A percentile compares a stretch with the other conserved stretches of the same genome.
These are phyloP conservation scores for Cercospora zeae-maydis DNA, from an alignment of 2,329 filamentous ascomycete species.

Conservation along the genomic window DNA sequence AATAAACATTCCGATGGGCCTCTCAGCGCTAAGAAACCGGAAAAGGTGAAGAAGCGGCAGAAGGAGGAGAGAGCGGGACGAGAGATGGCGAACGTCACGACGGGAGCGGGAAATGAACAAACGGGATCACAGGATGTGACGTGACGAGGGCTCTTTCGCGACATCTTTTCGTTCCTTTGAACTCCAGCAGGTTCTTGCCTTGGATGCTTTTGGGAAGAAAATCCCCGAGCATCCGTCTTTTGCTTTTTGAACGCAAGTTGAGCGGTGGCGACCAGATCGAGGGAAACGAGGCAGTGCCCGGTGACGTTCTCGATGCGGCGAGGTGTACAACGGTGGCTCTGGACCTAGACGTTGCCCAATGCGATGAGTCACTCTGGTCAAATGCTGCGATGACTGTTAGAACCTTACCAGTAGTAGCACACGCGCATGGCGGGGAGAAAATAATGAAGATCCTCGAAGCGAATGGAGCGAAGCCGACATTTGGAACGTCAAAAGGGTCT, in stretches of 20 bases:
- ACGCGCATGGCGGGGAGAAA: not conserved
- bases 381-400: not conserved
- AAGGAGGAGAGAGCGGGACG: slow-evolving; percentile 20
- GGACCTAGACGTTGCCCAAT: not conserved
- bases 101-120: not conserved
- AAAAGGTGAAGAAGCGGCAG: slow-evolving; percentile 38
- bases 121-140: not conserved
- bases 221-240: too few relatives aligned
- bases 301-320: too few relatives aligned
- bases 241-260: too few relatives aligned
- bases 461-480: not conserved
- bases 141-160: not conserved
- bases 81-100: not conserved
- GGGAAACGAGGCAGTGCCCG: too few relatives aligned
- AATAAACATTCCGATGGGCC: slow-evolving; percentile 38
- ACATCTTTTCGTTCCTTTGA: too few relatives aligned
- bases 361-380: not conserved
- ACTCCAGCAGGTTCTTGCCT: too few relatives aligned
- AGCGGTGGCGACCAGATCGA: too few relatives aligned
- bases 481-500: not conserved
- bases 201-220: too few relatives aligned
- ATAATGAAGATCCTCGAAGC: not conserved
- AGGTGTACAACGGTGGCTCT: not conserved
- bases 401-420: not conserved
- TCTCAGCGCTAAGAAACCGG: slow-evolving; percentile 43